Base-by-base conservation (phyloP, 768 basidiomycete species). In the Lanmaoa pseudosensibilis region DNA sequence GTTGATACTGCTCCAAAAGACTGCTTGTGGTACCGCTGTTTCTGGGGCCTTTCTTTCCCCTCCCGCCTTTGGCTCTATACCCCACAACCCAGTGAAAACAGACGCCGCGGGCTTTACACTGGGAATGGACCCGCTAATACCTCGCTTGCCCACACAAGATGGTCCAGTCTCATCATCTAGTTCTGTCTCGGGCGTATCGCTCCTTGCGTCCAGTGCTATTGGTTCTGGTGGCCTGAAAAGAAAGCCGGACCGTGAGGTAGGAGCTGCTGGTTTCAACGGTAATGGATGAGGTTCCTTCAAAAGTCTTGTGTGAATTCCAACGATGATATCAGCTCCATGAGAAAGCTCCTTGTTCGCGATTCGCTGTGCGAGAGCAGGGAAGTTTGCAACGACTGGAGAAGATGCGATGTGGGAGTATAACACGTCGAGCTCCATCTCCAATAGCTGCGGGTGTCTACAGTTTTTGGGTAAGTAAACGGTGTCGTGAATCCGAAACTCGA, bases 341-440 rank as follows among this genome's bases (percentile, higher is more conserved):
- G 54, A 25, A 13, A 69, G 56, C 34, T 70, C 59, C 27, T 49
- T 55, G 30, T 58, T 52, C 0, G 56, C 66, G 9, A 68, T 64
- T 23, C 64, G 55, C 21, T 19, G 58, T 1, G 52, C 47, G 19
- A 69, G 47, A 1, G 50, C 37, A 11, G 66, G 36, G 23, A 66
- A 56, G 32, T 52, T 30, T 0, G 55, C 47, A 16, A 63, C 52
- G 6, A 69, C 59, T 0, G 50, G n/a, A 33, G 58, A 27, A 0
- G 66, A 64, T 5, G 44, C 41, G 19, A 69, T 70, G 50, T 66
- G 47, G 2, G 57, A 16, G 46, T 57, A 59, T 5, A 69, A 47
- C 12, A 60, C 33, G 46, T 70, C 59, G 15, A 69, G 55, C 18
- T 63, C 60, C 58, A 67, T 63, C 36, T 66, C 54, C 15, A 68